phyloP scores from a whole-genome alignment of 179 eudicot species.

The Beta lomatogona region DNA sequence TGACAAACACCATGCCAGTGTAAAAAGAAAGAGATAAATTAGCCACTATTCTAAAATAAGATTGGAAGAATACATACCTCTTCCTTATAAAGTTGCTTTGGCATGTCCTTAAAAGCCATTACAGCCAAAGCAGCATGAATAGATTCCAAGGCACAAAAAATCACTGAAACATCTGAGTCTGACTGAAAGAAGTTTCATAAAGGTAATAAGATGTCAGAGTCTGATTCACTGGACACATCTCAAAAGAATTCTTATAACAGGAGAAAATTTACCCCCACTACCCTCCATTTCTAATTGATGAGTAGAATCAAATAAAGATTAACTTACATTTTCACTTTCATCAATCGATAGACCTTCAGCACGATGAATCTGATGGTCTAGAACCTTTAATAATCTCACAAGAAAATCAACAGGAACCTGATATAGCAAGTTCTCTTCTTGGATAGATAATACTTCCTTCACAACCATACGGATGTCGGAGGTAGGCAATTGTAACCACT shows the following conservation, averaged over 20 bases:
- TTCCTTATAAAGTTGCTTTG: slow-evolving; percentile 88
- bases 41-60: neutral
- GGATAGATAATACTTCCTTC: slow-evolving; percentile 70
- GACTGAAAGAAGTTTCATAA: slow-evolving; percentile 49
- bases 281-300: neutral
- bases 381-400: slow-evolving; percentile 65
- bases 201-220: slow-evolving; percentile 11
- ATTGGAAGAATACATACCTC: slow-evolving; percentile 53
- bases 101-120: slow-evolving; percentile 81
- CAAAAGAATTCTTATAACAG: neutral
- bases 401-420: slow-evolving; percentile 73
- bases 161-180: slow-evolving; percentile 67
- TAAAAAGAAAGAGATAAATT: neutral
- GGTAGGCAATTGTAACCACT: slow-evolving; percentile 64
- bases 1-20: slow-evolving; percentile 10
- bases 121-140: slow-evolving; percentile 88
- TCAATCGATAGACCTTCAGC: slow-evolving; percentile 91
- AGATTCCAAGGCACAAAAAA: slow-evolving; percentile 83
- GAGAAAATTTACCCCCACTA: neutral
- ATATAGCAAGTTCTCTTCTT: slow-evolving; percentile 62
- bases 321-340: slow-evolving; percentile 79
- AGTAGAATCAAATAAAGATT: slow-evolving; percentile 10
- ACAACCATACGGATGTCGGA: slow-evolving; percentile 67
- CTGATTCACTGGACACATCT: neutral
- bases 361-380: slow-evolving; percentile 92